These are phyloP conservation scores for Austroboletus festivus DNA, from an alignment of 768 basidiomycete genomes.

Conservation along the genomic window DNA sequence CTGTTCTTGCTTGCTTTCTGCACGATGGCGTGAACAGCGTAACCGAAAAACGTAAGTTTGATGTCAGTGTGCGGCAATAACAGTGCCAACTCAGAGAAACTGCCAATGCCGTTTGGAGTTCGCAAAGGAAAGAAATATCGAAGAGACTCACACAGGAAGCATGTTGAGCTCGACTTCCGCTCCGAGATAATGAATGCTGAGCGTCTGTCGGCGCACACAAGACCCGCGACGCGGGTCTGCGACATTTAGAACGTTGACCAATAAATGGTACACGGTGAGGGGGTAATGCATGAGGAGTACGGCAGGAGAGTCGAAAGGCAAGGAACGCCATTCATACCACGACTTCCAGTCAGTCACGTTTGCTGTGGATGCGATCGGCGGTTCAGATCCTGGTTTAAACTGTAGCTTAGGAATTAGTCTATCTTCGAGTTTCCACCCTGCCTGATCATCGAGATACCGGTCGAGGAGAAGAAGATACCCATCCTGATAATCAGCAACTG, in stretches of 20 bases:
- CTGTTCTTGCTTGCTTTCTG: constrained; percentile 31
- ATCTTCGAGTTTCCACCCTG: constrained; percentile 37
- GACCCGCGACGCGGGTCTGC: constrained; percentile 23
- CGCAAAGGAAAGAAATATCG: not conserved
- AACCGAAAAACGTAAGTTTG: constrained; percentile 41
- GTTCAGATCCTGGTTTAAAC: constrained; percentile 28
- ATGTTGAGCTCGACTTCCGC: constrained; percentile 40
- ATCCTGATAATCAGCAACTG: constrained; percentile 26
- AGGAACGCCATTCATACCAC: constrained; percentile 45
- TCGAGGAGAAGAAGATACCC: constrained; percentile 34
- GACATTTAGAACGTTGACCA: constrained; percentile 34
- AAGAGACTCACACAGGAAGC: constrained; percentile 37
- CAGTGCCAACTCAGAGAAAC: constrained; percentile 46
- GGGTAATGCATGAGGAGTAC: constrained; percentile 45
- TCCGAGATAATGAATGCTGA: constrained; percentile 38
- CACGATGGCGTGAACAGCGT: constrained; percentile 29
- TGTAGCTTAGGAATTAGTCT: constrained; percentile 34
- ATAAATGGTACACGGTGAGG: constrained; percentile 38
- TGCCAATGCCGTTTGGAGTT: constrained; percentile 11
- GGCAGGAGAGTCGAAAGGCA: constrained; percentile 42
- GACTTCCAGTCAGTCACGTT: constrained; percentile 40
- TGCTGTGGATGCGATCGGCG: constrained; percentile 22
- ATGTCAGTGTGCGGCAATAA: constrained; percentile 44
- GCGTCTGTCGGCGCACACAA: constrained; percentile 21
- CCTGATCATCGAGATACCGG: constrained; percentile 29